These are phyloP conservation scores for Herpetospermum pedunculosum DNA, from an alignment of 306 rosid genomes.

Conservation along the genomic window DNA sequence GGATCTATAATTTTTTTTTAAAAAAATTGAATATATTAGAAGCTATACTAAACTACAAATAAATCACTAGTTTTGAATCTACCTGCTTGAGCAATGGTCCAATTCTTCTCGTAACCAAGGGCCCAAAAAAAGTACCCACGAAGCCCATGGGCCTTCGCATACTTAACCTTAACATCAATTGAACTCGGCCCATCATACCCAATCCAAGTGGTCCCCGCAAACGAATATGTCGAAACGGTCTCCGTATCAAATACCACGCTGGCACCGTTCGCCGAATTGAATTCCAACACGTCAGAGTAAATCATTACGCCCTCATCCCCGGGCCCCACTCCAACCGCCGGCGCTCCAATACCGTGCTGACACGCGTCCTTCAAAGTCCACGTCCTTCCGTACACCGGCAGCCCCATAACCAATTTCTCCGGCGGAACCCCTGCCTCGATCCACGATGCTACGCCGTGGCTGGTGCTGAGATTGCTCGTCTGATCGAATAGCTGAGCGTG, in stretches of 20 bases:
- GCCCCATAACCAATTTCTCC: slow-evolving; percentile 50
- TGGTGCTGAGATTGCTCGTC: slow-evolving; percentile 30
- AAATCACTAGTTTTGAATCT: neutral
- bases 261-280: slow-evolving; percentile 21
- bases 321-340: slow-evolving; percentile 36
- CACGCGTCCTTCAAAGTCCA: slow-evolving; percentile 42
- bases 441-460: slow-evolving; percentile 55
- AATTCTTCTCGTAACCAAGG: slow-evolving; percentile 47
- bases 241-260: slow-evolving; percentile 33
- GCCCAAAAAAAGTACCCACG: slow-evolving; percentile 91
- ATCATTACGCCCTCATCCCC: slow-evolving; percentile 35
- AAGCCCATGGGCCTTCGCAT: slow-evolving; percentile 28
- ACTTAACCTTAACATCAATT: slow-evolving; percentile 30
- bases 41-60: too few species aligned
- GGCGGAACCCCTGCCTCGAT: slow-evolving; percentile 39
- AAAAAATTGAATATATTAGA: too few species aligned
- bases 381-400: slow-evolving; percentile 54
- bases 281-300: slow-evolving; percentile 29
- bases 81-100: slow-evolving; percentile 57
- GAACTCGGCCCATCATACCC: slow-evolving; percentile 62
- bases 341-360: slow-evolving; percentile 32
- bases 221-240: slow-evolving; percentile 44
- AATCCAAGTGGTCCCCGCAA: slow-evolving; percentile 49
- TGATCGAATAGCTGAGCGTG: slow-evolving; percentile 42
- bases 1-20: too few species aligned